Evolutionary conservation across 2,329 filamentous ascomycete species (phyloP).

Genomic region (Colletotrichum coccodes): DNA sequence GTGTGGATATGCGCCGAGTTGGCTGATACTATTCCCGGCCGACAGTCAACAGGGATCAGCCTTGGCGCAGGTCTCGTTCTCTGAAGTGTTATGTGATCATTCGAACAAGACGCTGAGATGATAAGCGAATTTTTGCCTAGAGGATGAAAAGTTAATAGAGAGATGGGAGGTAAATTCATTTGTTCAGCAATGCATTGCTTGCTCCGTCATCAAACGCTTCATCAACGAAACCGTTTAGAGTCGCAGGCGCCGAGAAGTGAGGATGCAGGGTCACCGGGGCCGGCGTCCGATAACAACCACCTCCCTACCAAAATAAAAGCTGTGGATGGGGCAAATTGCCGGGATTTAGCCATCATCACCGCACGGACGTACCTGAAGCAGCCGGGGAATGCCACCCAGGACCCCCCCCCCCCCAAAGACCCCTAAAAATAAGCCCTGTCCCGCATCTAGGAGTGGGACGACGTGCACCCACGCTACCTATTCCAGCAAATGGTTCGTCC

Average conservation of each 20-base stretch:
- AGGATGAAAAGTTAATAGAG: no score
- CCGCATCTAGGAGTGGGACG: slow-evolving; percentile 10
- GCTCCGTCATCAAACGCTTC: background rate
- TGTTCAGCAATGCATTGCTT: background rate
- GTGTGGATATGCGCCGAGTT: background rate
- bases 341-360: background rate
- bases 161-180: no score
- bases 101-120: background rate
- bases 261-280: background rate
- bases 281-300: background rate
- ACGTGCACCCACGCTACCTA: background rate
- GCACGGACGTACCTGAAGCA: slow-evolving; percentile 25
- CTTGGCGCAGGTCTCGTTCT: background rate
- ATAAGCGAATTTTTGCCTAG: background rate
- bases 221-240: background rate
- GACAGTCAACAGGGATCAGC: background rate
- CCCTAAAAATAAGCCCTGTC: slow-evolving; percentile 29
- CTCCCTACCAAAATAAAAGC: no score
- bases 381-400: slow-evolving; percentile 10
- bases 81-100: no score
- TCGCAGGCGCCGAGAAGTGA: background rate
- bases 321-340: background rate
- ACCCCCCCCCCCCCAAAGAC: slow-evolving; percentile 3
- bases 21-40: background rate
- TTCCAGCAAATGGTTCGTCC: background rate